Evolutionary conservation across 1,284 basidiomycete species (phyloP).

Genomic region (Leccinum subrobustum): DNA sequence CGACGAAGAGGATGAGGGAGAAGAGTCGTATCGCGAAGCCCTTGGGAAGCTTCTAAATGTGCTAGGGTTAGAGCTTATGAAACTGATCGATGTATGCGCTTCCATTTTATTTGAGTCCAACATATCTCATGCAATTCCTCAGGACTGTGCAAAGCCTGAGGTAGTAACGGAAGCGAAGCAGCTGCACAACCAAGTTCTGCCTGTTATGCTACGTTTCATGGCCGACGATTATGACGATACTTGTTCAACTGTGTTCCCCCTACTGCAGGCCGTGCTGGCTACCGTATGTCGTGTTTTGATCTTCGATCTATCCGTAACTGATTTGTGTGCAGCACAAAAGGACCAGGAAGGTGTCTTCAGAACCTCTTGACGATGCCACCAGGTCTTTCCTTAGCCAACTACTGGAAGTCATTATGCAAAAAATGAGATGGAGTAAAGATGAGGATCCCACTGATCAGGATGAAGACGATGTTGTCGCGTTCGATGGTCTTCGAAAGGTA

Average conservation of each 20-base stretch:
- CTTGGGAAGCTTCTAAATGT: conserved; percentile 85
- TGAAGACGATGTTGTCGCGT: conserved; percentile 85
- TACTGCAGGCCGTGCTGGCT: conserved; percentile 74
- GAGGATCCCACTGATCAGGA: conserved; percentile 82
- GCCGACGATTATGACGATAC: conserved; percentile 89
- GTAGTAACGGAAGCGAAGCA: conserved; percentile 68
- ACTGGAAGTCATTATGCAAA: conserved; percentile 78
- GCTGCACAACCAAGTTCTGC: conserved; percentile 71
- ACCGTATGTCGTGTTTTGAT: conserved; percentile 52
- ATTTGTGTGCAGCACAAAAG: conserved; percentile 68
- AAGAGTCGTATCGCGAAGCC: conserved; percentile 87
- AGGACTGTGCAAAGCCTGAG: conserved; percentile 65
- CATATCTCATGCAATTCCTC: conserved; percentile 8
- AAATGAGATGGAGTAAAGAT: conserved; percentile 91
- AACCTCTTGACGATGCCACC: conserved; percentile 71
- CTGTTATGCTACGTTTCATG: conserved; percentile 86
- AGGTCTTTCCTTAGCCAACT: conserved; percentile 80
- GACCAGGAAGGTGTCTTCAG: conserved; percentile 62
- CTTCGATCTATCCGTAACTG: not conserved
- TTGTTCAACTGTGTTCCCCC: conserved; percentile 79
- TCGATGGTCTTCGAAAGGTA: conserved; percentile 86
- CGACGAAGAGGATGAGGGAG: conserved; percentile 68
- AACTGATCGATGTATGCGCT: conserved; percentile 70
- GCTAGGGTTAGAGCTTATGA: conserved; percentile 82
- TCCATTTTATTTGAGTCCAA: conserved; percentile 2